Evolutionary conservation across 202 grass and related monocot species (phyloP), one percentile per base, ranked within the genome.

Genomic region (Zoysia matrella): DNA sequence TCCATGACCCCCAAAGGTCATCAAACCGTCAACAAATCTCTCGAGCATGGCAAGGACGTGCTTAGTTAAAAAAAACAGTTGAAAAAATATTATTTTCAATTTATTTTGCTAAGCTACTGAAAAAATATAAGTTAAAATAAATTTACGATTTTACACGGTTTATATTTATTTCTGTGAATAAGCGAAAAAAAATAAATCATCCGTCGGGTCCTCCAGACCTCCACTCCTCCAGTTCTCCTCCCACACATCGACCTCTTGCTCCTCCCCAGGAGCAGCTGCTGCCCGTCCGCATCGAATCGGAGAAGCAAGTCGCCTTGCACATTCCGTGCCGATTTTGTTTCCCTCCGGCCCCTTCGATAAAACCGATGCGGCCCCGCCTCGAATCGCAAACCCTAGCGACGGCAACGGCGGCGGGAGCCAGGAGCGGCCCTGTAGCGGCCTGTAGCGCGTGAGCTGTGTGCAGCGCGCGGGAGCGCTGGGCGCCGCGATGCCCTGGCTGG

Each of bases 401-500:
- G 64, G 64, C 77, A 52, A 41, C 52, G 44, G 12, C 7, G 14
- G 63, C 48, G 18, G 40, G 49, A 22, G 22, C 22, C 22, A 22
- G 22, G 22, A 22, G 22, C 22, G 22, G 0, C 22, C 22, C 22
- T 22, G 22, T 22, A 3, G 11, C 12, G 14, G 36, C 5, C 47
- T 56, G 39, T 64, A 80, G 52, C 18, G 54, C 48, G 74, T 77
- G 56, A 61, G 8, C 52, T 55, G 39, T 63, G n/a, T 74, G 22
- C 22, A 71, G 61, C 18, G 47, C 57, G 74, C 61, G 73, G 53
- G 6, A 18, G 42, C 14, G 47, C 1, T 44, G 11, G 7, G 0
- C 15, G 57, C 73, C 57, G 83, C 90, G 84, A 98, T 98, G 96
- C 44, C 90, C 67, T 91, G 80, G 83, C 74, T 91, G 77, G 92